Evolutionary conservation across 768 basidiomycete species (phyloP).

Genomic region (Pulveroboletus sp.): DNA sequence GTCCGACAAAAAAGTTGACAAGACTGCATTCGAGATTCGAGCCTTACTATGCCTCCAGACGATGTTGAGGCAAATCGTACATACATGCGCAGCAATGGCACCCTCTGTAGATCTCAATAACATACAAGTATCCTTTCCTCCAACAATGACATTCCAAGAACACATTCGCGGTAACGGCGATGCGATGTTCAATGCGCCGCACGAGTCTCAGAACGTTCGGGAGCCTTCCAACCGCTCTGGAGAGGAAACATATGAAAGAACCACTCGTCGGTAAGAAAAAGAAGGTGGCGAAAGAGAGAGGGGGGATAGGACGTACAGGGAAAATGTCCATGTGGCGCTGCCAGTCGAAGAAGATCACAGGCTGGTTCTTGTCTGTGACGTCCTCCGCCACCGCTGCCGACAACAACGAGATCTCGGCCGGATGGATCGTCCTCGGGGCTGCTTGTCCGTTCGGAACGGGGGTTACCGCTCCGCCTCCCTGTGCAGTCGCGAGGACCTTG

Average conservation of each 20-base stretch:
- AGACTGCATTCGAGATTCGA: no score
- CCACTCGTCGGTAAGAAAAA: not conserved
- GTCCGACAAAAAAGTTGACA: no score
- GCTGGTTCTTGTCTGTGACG: constrained; percentile 9
- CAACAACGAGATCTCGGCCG: constrained; percentile 18
- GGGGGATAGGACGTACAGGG: constrained; percentile 12
- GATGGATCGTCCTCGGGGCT: constrained; percentile 12
- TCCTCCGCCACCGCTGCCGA: constrained; percentile 22
- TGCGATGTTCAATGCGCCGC: not conserved
- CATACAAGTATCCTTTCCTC: not conserved
- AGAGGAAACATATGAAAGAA: not conserved
- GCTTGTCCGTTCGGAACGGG: constrained; percentile 1
- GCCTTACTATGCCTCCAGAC: not conserved
- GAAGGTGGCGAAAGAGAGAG: no score
- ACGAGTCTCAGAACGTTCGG: not conserved
- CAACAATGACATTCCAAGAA: not conserved
- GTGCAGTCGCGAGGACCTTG: constrained; percentile 14
- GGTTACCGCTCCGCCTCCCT: constrained; percentile 1
- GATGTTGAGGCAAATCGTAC: not conserved
- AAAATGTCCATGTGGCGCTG: constrained; percentile 18
- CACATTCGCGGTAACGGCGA: not conserved
- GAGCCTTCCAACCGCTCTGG: constrained; percentile 6
- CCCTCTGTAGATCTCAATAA: not conserved
- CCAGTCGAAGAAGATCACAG: constrained; percentile 16
- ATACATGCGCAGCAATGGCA: not conserved